Evolutionary conservation across 1,139 yeast species (phyloP), one percentile per base, ranked within the genome.

Genomic region (Taphrina deformans): DNA sequence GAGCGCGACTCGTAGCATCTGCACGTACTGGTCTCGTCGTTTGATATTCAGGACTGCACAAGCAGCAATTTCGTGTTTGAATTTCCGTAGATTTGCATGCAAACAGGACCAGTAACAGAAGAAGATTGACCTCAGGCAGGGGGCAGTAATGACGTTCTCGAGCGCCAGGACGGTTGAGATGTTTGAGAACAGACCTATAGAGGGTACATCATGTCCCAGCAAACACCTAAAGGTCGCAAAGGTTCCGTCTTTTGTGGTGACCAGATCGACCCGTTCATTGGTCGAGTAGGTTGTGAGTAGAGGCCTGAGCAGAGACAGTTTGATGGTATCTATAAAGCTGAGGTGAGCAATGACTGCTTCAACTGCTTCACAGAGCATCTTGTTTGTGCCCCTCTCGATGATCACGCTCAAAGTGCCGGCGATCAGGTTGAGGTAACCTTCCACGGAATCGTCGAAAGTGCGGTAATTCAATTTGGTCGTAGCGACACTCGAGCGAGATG

Each of bases 91-190:
- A 7, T 44, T 44, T 10, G 14, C n/a, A 7, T 27, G 48, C 53
- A 48, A 16, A 18, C 53, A 48, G 3, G 35, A 48, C 53, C 53
- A 48, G 21, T 48, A 48, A 21, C 53, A 48, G 53, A 18, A 29
- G 21, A 48, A 48, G 33, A 29, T 26, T 16, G 35, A 16, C 35
- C 53, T 24, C 35, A 48, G 21, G 16, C 35, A 26, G 10, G 33
- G 23, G 6, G 53, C 53, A 16, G 53, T 48, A 4, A 48, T 48
- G 23, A 48, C 33, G 16, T 29, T 48, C 35, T 48, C 53, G 18
- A 48, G 26, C 12, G 53, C 53, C 33, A 29, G 18, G 21, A 48
- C 53, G 3, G 53, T 48, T 6, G 53, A 26, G 2, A 29, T 27
- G 26, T 48, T 48, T 12, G 53, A 48, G 35, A 48, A 48, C 12